phyloP scores from a whole-genome alignment of 1,284 basidiomycete species.

The Ceratobasidium sp. region DNA sequence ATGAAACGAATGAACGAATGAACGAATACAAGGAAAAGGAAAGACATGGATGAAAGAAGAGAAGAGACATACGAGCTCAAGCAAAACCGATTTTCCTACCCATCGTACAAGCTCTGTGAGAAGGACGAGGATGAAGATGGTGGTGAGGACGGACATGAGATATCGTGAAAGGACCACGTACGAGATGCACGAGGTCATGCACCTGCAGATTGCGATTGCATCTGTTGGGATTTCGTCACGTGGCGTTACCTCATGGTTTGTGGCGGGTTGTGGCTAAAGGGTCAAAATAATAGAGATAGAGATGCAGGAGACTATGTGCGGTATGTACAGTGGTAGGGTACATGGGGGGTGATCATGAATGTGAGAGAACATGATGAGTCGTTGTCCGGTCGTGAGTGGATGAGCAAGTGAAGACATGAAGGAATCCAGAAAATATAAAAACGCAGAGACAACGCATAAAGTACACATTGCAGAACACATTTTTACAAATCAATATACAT shows the following conservation, averaged over 20 bases:
- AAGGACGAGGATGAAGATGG: conserved; percentile 85
- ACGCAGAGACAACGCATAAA: not conserved
- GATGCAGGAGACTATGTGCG: not conserved
- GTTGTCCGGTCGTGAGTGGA: not conserved
- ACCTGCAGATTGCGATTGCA: no score
- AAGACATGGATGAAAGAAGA: not conserved
- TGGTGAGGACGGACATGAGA: conserved; percentile 79
- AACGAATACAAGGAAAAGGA: conserved; percentile 1
- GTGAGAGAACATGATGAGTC: no score
- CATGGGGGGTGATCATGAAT: no score
- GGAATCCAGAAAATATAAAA: not conserved
- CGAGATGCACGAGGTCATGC: not conserved
- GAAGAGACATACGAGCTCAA: conserved; percentile 74
- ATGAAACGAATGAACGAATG: no score
- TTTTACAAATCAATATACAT: conserved; percentile 3
- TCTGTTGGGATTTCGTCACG: conserved; percentile 13
- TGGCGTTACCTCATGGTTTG: not conserved
- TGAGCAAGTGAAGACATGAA: no score
- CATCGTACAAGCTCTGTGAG: conserved; percentile 85
- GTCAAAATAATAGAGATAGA: not conserved
- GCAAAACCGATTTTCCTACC: conserved; percentile 86
- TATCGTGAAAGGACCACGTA: not conserved
- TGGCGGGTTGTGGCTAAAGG: not conserved
- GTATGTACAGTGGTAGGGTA: not conserved
- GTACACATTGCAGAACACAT: conserved; percentile 17